Evolutionary conservation across 169 alveolate species (phyloP), one percentile per base, ranked within the genome.

Genomic region (Cryptosporidium sp.): DNA sequence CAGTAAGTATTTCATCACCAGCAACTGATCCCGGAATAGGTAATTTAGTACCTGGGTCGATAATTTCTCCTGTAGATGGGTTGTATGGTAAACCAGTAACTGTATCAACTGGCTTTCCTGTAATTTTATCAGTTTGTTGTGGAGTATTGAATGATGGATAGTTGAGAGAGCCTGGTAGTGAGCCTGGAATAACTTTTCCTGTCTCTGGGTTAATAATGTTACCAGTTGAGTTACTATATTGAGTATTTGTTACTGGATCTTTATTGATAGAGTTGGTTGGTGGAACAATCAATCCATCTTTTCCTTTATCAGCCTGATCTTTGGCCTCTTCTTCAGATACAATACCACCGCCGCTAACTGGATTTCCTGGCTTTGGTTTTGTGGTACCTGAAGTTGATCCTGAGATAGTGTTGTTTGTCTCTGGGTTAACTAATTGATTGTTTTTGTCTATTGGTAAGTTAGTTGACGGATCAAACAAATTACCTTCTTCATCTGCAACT

Each of bases 1-100:
- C 75, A 29, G 89, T 39, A 26, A 80, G 89, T 7, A 62, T 37
- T 50, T 59, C 55, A 62, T 80, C 89, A 80, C 89, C 89, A 23
- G 89, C 73, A 62, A 62, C 80, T 26, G 89, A 62, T 41, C 75
- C 89, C n/a, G 89, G 74, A 31, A 80, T 62, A 2, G 89, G 89
- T n/a, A 62, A 48, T 26, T 65, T 65, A 31, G 89, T 80, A 16
- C 31, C 33, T 41, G 89, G 89, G 23, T 80, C 80, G 39, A 80
- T 50, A 21, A 80, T 59, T 26, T 80, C 43, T 8, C 89, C 89
- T 21, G 80, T 62, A 59, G 48, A 45, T 80, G 89, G 89, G 16
- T 80, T 69, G 39, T 62, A 80, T 37, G 89, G 89, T 9, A 80
- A 48, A 80, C 89, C 89, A 37, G 89, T 80, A 62, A 65, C 73